Base-by-base conservation (phyloP, 257 asterid genomes). In the Solanum sparsipilum region DNA sequence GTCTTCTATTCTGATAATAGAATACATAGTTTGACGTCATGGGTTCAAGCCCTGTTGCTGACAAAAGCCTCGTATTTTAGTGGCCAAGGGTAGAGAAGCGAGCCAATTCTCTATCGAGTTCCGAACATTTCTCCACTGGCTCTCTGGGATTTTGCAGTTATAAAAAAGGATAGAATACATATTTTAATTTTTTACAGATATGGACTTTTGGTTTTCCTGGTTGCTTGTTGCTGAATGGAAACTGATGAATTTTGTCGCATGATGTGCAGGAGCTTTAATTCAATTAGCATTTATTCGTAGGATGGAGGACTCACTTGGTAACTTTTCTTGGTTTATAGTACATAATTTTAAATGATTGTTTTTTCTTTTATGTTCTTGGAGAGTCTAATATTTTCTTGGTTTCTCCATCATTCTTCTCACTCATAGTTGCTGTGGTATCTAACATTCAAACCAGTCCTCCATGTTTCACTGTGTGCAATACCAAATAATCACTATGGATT, bases 291-390 rank as follows among this genome's bases (percentile, higher is more conserved):
- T 90, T 89, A 95, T 95, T 85, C 84, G 93, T 86, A 93, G 90
- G 92, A 84, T 95, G 94, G 98, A 95, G 91, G 98, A 95, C 89
- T 89, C 98, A 90, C 89, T 91, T 81, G 98, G 98, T 95, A 93
- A 36, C 85, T 88, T 84, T 89, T 93, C 85, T 81, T 81, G 85
- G 85, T 48, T 81, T 56, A 56, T 56, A 18, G 65, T 56, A 56
- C 65, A 56, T 56, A 18, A 18, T 56, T 56, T 56, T 70, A 35
- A 23, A 52, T 9, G 56, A 35, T 29, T 83, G 34, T 12, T 87
- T 35, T 41, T 18, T n/a, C 16, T 10, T 46, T 88, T 46, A 56
- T 78, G 78, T 34, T 39, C 13, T 46, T 48, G 67, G 39, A 29
- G 41, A 39, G 85, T 35, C 67, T 46, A 46, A 46, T 46, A 46